Evolutionary conservation across 1,139 yeast genomes (phyloP), one percentile per base, ranked within the genome.

Genomic region (Saccharomycopsis crataegensis): DNA sequence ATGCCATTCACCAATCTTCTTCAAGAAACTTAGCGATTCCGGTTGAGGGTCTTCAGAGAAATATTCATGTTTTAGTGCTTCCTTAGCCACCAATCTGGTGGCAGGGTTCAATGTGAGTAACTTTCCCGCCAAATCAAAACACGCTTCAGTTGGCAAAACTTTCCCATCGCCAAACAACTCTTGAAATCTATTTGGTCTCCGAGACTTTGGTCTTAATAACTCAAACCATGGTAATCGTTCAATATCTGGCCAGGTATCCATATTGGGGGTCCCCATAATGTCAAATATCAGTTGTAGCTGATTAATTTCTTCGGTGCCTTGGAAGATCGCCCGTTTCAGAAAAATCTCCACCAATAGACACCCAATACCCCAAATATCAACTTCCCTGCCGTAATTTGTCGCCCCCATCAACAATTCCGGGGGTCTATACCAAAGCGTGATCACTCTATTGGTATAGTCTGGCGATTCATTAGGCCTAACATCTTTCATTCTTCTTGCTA

Each of bases 291-390:
- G 79, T 59, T 78, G 76, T 46, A 93, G 68, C 67, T 93, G 98
- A 51, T 87, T 83, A 34, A 93, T 78, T 64, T 93, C 99, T 66
- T 93, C 96, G 49, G 78, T 77, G 7, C 96, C 98, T 67, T 86
- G 94, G 65, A 93, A 93, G 0, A 85, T 73, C 0, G 99, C 96
- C 37, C 71, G 70, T 60, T 82, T 80, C 2, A 84, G 78, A 65
- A 88, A 90, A 46, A 93, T 68, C 65, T 93, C 99, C 33, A 90
- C 77, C 57, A 93, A 72, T 43, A 93, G 73, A 70, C 99, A 93
- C 1, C 99, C 99, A 60, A 90, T 84, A 0, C 99, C 97, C 99
- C 99, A 93, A 59, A 90, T 83, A 67, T 93, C 99, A 11, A 93
- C 94, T 62, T 88, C 96, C 46, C 91, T 73, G 0, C 94, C 94